phyloP scores from a whole-genome alignment of 306 rosid genomes.

The Vigna mungo region DNA sequence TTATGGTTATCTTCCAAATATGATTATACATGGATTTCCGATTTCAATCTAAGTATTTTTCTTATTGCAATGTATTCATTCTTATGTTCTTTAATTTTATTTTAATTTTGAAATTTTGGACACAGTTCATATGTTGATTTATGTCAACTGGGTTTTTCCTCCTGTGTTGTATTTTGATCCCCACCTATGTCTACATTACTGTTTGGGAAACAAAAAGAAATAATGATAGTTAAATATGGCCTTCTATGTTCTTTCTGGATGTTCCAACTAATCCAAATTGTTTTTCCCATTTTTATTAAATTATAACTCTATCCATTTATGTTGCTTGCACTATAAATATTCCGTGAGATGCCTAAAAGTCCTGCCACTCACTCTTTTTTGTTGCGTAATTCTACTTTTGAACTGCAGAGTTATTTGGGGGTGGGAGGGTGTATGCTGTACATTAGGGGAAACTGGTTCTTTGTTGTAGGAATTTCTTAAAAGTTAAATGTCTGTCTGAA shows the following conservation, averaged over 20 bases:
- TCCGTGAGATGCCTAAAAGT: background rate
- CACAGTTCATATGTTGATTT: slow-evolving; percentile 26
- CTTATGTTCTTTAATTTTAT: background rate
- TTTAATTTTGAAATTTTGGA: background rate
- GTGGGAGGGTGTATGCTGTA: no score
- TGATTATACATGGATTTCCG: slow-evolving; percentile 17
- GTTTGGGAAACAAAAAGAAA: background rate
- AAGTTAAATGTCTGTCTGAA: background rate
- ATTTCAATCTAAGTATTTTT: background rate
- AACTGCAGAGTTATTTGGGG: no score
- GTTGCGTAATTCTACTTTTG: no score
- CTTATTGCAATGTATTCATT: slow-evolving; percentile 9
- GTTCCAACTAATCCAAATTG: background rate
- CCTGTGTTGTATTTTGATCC: background rate
- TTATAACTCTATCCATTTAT: slow-evolving; percentile 12
- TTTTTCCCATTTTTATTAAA: slow-evolving; percentile 18
- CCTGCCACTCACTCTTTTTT: no score
- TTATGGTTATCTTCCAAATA: slow-evolving; percentile 26
- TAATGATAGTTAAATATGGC: background rate
- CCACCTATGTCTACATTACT: slow-evolving; percentile 13
- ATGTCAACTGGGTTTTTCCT: background rate
- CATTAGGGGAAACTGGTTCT: no score
- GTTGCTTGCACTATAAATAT: slow-evolving; percentile 12
- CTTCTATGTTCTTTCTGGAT: slow-evolving; percentile 15
- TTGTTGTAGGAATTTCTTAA: no score